These are phyloP conservation scores for Pythium phragmitis DNA, from an alignment of 352 stramenopile species.

Conservation along the genomic window DNA sequence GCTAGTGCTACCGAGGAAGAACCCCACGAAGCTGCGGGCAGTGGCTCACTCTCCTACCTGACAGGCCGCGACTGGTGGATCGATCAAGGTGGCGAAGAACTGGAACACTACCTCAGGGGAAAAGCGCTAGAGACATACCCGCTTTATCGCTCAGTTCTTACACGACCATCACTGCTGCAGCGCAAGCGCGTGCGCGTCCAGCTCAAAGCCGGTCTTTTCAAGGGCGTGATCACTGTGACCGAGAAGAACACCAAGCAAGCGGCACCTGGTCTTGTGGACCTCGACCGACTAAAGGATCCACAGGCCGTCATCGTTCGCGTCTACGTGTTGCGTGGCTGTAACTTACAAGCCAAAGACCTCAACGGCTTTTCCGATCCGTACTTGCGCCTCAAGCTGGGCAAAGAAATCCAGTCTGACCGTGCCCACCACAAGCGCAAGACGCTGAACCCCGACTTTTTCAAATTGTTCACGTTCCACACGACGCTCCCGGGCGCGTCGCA, in stretches of 20 bases:
- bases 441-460: conserved; percentile 79
- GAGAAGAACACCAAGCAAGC: conserved; percentile 32
- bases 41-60: conserved; percentile 44
- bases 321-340: conserved; percentile 70
- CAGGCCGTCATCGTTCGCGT: conserved; percentile 64
- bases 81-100: conserved; percentile 60
- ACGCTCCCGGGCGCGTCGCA: conserved; percentile 75
- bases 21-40: not conserved
- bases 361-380: conserved; percentile 85
- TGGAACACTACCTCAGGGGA: conserved; percentile 70
- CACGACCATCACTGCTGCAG: conserved; percentile 50
- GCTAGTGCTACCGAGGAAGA: not conserved
- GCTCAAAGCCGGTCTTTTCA: conserved; percentile 74
- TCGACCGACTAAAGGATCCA: conserved; percentile 47
- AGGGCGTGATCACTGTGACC: conserved; percentile 66
- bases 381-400: conserved; percentile 72
- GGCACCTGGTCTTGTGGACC: conserved; percentile 36
- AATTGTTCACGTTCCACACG: conserved; percentile 60
- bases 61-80: conserved; percentile 78
- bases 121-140: conserved; percentile 79
- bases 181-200: conserved; percentile 54
- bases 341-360: conserved; percentile 75
- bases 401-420: conserved; percentile 63
- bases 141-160: conserved; percentile 60
- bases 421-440: conserved; percentile 70